phyloP scores from a whole-genome alignment of 2,329 filamentous ascomycete genomes.

The Colletotrichum eremochloae region DNA sequence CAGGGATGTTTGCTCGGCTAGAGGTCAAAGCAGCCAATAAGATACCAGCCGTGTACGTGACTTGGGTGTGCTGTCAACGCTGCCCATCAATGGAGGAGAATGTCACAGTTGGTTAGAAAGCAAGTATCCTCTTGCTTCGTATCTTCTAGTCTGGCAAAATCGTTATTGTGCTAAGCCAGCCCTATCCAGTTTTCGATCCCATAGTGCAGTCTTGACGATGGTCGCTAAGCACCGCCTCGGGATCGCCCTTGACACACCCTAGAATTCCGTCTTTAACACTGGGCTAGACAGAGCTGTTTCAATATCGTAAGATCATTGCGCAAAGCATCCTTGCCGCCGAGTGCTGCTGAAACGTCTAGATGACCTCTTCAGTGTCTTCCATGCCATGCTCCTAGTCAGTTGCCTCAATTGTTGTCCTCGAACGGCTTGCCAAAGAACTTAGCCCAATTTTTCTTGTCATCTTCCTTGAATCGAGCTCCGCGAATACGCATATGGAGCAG shows the following conservation, averaged over 20 bases:
- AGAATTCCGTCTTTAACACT: neutral
- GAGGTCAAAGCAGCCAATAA: neutral
- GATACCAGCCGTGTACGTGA: neutral
- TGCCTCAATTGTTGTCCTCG: neutral
- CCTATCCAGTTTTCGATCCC: neutral
- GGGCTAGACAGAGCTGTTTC: no score
- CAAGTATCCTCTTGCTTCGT: neutral
- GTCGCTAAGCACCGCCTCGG: neutral
- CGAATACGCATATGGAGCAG: neutral
- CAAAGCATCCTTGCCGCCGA: neutral
- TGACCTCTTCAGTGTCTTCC: neutral
- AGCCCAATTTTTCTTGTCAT: neutral
- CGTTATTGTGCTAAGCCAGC: neutral
- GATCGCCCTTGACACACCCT: neutral
- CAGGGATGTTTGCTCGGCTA: neutral
- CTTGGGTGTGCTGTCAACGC: neutral
- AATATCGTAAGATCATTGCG: no score
- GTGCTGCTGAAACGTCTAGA: no score
- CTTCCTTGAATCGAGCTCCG: neutral
- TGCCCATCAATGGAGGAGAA: neutral
- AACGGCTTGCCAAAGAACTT: neutral
- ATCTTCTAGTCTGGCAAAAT: no score
- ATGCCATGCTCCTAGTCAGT: neutral
- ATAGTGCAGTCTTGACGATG: neutral
- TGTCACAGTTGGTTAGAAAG: neutral